phyloP scores from a whole-genome alignment of 306 rosid genomes.

The Acacia confusa region DNA sequence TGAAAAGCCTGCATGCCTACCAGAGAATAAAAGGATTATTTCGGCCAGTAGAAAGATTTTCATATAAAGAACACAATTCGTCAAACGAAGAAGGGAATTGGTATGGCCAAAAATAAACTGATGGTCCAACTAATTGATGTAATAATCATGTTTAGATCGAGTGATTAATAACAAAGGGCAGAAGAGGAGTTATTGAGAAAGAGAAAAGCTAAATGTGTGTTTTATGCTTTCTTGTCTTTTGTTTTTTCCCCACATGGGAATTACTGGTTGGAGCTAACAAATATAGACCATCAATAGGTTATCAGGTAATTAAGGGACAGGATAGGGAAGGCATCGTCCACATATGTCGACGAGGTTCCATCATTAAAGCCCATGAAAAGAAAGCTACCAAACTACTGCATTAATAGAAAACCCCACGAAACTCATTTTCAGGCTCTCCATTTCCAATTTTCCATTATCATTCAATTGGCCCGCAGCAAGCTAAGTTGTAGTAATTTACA shows the following conservation, averaged over 20 bases:
- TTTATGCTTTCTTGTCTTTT: background rate
- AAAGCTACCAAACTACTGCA: background rate
- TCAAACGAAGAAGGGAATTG: background rate
- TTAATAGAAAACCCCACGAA: conserved; percentile 21
- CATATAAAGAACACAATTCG: background rate
- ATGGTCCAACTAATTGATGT: background rate
- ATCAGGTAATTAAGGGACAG: conserved; percentile 39
- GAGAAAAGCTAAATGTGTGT: background rate
- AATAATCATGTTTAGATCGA: background rate
- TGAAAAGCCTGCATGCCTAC: conserved; percentile 39
- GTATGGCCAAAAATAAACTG: background rate
- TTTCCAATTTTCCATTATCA: conserved; percentile 29
- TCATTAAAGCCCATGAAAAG: conserved; percentile 16
- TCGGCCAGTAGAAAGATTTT: background rate
- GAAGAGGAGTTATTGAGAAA: background rate
- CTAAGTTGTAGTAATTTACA: background rate
- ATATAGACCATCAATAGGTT: conserved; percentile 25
- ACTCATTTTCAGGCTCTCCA: background rate
- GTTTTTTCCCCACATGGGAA: background rate
- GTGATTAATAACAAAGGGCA: background rate
- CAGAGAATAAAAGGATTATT: background rate
- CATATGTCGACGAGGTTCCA: conserved; percentile 11
- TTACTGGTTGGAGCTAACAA: background rate
- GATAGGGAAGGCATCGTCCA: conserved; percentile 41
- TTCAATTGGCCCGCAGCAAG: background rate